phyloP scores from a whole-genome alignment of 768 basidiomycete genomes.

The Lentinula lateritia region DNA sequence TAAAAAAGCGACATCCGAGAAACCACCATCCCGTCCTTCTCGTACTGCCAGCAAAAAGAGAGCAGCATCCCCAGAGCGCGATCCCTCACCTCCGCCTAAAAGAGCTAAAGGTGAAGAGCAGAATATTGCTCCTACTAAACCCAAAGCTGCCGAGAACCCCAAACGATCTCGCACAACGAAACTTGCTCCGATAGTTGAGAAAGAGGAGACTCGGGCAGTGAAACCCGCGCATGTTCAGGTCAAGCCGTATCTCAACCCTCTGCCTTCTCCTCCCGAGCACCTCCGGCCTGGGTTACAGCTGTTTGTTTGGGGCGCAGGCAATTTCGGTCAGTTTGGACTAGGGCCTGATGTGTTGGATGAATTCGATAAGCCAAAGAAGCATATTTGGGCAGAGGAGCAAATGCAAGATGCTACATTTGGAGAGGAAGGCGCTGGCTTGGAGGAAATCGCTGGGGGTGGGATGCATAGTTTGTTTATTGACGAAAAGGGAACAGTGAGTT shows the following conservation, averaged over 20 bases:
- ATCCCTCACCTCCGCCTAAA: conserved; percentile 41
- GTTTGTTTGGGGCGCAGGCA: conserved; percentile 88
- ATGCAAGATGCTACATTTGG: conserved; percentile 71
- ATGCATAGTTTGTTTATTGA: conserved; percentile 88
- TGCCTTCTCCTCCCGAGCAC: conserved; percentile 54
- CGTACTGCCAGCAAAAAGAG: conserved; percentile 39
- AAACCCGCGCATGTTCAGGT: conserved; percentile 32
- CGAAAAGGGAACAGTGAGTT: conserved; percentile 81
- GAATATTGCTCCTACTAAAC: conserved; percentile 31
- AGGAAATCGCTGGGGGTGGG: conserved; percentile 77
- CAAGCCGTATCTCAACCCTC: conserved; percentile 59
- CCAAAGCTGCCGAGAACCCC: conserved; percentile 9
- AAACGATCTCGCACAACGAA: conserved; percentile 16
- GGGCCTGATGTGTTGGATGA: conserved; percentile 72
- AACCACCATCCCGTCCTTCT: conserved; percentile 26
- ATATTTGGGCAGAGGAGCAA: conserved; percentile 70
- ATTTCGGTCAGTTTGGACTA: conserved; percentile 94
- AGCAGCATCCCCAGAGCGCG: conserved; percentile 41
- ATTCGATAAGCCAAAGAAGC: conserved; percentile 70
- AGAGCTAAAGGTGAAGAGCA: conserved; percentile 32
- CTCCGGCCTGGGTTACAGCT: conserved; percentile 63
- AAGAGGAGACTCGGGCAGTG: too few relatives aligned
- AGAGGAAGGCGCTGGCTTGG: conserved; percentile 70
- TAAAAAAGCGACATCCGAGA: conserved; percentile 17
- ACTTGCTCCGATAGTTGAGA: conserved; percentile 8